Evolutionary conservation across 78 protist species (phyloP).

Genomic region (Trichosphaerium sp.): DNA sequence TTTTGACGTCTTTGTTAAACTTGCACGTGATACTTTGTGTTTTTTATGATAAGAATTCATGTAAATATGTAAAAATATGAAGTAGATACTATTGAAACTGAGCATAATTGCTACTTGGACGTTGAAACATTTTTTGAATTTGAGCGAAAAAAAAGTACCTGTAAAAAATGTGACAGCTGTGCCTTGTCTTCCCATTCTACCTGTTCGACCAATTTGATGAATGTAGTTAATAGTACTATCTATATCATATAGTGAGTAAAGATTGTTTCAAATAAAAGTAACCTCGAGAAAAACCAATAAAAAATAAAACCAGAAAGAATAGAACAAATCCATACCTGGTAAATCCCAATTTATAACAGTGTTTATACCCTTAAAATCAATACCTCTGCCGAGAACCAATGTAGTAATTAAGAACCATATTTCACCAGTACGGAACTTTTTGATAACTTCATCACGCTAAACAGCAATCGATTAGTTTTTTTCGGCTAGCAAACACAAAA

Average conservation of each 20-base stretch:
- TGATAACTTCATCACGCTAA: constrained; percentile 61
- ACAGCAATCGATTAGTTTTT: not conserved
- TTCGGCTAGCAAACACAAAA: not conserved
- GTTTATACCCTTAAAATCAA: constrained; percentile 85
- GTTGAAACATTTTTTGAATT: not conserved
- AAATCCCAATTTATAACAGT: constrained; percentile 89
- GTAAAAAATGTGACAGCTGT: constrained; percentile 82
- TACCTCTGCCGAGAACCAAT: constrained; percentile 92
- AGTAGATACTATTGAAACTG: not conserved
- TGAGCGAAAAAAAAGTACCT: constrained; percentile 22
- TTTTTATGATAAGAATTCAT: too few species aligned
- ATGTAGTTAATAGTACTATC: constrained; percentile 36
- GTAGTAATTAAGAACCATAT: constrained; percentile 87
- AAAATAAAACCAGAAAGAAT: too few species aligned
- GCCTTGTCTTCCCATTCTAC: constrained; percentile 84
- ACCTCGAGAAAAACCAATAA: too few species aligned
- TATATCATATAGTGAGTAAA: too few species aligned
- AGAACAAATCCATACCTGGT: too few species aligned
- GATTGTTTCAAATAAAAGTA: too few species aligned
- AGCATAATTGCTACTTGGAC: not conserved
- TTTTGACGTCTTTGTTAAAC: too few species aligned
- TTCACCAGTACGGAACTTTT: constrained; percentile 67
- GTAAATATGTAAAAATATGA: not conserved
- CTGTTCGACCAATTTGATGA: constrained; percentile 86
- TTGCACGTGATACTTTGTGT: too few species aligned